Evolutionary conservation across 371 early-diverging fungal species (phyloP), one percentile per base, ranked within the genome.

Genomic region (Globomyces sp.): DNA sequence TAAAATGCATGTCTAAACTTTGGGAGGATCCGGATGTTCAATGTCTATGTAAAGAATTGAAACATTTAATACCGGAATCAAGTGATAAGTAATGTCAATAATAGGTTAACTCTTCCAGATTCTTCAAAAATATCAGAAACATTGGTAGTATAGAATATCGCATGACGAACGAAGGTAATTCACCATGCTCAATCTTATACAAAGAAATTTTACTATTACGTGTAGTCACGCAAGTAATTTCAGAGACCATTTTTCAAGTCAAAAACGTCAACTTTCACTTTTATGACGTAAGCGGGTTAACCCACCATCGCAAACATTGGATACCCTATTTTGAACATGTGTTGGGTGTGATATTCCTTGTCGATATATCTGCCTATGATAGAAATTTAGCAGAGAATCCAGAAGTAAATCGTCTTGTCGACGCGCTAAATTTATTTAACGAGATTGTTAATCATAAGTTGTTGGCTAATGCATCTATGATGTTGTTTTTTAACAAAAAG

Each of bases 331-430:
- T 71, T 65, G 70, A 73, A 89, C 89, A 72, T 1, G 90, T 92
- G 4, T 87, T 87, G 5, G 84, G 86, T 9, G 87, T 92, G 63
- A 87, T 91, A 44, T 92, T 91, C 72, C 86, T 88, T 57, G 88
- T 89, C 5, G 87, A 92, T 0, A 68, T 92, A 5, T 85, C 87
- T 60, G 88, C 90, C 67, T 92, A 91, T 68, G 91, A 91, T 68
- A 92, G 91, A 74, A 86, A 85, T 39, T 71, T 91, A 49, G 74
- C 89, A 44, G 93, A 92, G 70, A 90, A 91, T 50, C 53, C 63
- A 51, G 64, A 66, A 5, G 70, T 73, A 81, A 90, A 90, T 64
- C 83, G 91, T 34, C 88, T 92, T 89, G 70, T 81, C 8, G 92
- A 91, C 65, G 85, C 87, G 51, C 68, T 92, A 6, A 81, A 85